Base-by-base conservation (phyloP, 805 yeast species). In the Ogataea pignaliae region DNA sequence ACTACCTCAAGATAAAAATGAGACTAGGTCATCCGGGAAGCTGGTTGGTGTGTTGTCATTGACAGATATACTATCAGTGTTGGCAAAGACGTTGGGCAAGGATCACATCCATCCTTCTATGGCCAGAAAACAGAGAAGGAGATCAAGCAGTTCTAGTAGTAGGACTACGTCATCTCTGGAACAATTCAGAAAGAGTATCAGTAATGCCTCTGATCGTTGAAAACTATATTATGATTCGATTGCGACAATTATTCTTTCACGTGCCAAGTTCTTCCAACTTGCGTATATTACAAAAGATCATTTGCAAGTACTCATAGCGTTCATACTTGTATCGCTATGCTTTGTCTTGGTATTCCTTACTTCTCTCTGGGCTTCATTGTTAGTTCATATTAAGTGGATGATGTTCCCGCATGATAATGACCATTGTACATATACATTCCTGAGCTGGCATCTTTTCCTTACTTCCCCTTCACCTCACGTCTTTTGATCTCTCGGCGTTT, bases 31-130 rank as follows among this genome's bases (percentile, higher is more conserved):
- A 41, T 80, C 88, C 2, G 97, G 97, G 13, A 85, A 82, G 59
- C 73, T 91, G 48, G 79, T 88, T 43, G 98, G 98, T 34, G 98
- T 93, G 21, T 81, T 93, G 3, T 87, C 97, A 3, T 70, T 93
- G 54, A 91, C 98, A 0, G 99, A 91, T 64, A 83, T 91, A 30
- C 68, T 93, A 40, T 87, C 90, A 14, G 66, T 88, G 36, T 75
- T 91, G 50, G 96, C 96, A 9, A 75, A 81, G 54, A 78, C 77
- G 31, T 75, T 81, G 45, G 96, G 95, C 3, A 77, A 77, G 56
- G 70, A 69, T 43, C 60, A 61, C 40, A 81, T 88, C 18, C 97
- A 91, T 60, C 98, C 99, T 3, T 80, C 75, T 34, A 75, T 78
- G 42, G 97, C 97, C 3, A 79, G 98, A 62, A 83, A 88, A 59